These are phyloP conservation scores for Trichosanthes cucumerina DNA, from an alignment of 306 rosid species.

Conservation along the genomic window DNA sequence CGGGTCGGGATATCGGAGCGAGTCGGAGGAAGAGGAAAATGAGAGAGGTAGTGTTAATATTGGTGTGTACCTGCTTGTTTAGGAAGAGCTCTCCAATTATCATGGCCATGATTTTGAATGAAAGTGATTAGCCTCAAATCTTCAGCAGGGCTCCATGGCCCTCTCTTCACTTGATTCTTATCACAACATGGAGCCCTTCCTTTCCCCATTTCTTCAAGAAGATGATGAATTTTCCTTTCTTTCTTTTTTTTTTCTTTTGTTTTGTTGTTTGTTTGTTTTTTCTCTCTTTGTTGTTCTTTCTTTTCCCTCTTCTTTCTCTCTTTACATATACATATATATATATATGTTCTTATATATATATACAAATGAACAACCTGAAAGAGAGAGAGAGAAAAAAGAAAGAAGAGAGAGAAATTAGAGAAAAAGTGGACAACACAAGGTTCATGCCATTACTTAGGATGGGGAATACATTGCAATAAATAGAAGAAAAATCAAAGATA, in stretches of 20 bases:
- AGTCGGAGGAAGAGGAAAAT: neutral
- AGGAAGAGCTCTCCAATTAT: conserved; percentile 95
- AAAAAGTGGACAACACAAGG: conserved; percentile 22
- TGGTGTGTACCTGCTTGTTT: conserved; percentile 61
- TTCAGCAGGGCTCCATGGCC: conserved; percentile 93
- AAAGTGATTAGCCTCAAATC: conserved; percentile 73
- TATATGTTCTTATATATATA: neutral
- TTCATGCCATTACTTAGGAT: conserved; percentile 40
- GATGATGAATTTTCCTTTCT: neutral
- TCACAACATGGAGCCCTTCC: conserved; percentile 98
- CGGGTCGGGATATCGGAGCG: too few species aligned
- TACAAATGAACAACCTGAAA: neutral
- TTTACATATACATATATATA: neutral
- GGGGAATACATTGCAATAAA: conserved; percentile 24
- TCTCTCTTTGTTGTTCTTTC: neutral
- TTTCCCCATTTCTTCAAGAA: conserved; percentile 47
- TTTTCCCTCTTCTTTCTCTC: neutral
- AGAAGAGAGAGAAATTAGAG: neutral
- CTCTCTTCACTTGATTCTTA: conserved; percentile 78
- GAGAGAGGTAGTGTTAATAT: neutral
- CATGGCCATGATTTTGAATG: conserved; percentile 84
- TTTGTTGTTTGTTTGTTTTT: neutral
- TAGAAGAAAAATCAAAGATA: conserved; percentile 30
- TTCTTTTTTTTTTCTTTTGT: neutral
- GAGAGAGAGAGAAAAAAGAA: neutral